Percentiles rank a stretch among this genome's conserved stretches.
These are phyloP conservation scores for Colletotrichum sp. DNA, from an alignment of 2,329 filamentous ascomycete genomes.

Conservation along the genomic window DNA sequence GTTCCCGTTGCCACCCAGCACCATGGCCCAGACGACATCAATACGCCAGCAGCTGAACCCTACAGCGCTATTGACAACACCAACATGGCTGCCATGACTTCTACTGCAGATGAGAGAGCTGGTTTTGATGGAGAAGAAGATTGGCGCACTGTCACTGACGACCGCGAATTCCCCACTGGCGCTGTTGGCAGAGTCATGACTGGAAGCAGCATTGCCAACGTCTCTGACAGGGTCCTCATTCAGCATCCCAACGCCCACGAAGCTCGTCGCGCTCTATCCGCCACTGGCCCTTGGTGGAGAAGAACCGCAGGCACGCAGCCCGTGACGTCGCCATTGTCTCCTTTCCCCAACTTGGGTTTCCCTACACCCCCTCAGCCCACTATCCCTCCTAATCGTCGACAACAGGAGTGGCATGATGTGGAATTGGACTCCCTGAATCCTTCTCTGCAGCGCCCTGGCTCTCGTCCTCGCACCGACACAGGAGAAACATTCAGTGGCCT, in stretches of 20 bases:
- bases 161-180: neutral
- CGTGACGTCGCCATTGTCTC: neutral
- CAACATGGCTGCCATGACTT: neutral
- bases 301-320: neutral
- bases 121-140: conserved; percentile 12
- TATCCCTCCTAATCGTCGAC: neutral
- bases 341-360: neutral
- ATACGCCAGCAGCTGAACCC: neutral
- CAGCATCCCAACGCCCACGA: neutral
- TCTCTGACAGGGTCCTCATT: conserved; percentile 11
- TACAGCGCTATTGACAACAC: conserved; percentile 6
- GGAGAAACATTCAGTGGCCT: neutral
- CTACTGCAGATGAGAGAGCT: neutral
- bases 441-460: neutral
- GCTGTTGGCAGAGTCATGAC: conserved; percentile 14
- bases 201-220: conserved; percentile 24
- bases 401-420: neutral
- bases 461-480: neutral
- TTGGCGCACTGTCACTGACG: conserved; percentile 21
- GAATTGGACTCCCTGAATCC: neutral
- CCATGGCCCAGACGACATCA: neutral
- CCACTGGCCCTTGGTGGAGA: conserved; percentile 5
- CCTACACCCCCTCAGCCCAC: neutral
- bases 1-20: neutral
- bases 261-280: neutral